phyloP scores from a whole-genome alignment of 2,329 filamentous ascomycete species.

The Massarina eburnea region DNA sequence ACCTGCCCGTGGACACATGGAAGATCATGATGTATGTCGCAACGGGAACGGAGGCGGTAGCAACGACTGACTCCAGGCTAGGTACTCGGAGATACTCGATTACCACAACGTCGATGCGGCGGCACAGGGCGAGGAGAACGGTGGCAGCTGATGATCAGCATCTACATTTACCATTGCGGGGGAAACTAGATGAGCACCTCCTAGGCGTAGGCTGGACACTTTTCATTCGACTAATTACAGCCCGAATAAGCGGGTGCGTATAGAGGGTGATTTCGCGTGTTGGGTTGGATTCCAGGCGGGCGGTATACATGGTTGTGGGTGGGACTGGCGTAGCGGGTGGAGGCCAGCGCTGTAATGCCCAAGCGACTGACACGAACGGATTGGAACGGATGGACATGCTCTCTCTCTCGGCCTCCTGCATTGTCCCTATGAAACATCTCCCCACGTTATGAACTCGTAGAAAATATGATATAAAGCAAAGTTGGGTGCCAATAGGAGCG shows the following conservation, averaged over 20 bases:
- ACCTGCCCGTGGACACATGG: constrained; percentile 98
- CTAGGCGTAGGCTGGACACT: constrained; percentile 12
- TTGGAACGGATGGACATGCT: constrained; percentile 9
- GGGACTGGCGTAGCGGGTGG: constrained; percentile 9
- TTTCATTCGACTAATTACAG: constrained; percentile 14
- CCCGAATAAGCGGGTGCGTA: constrained; percentile 7
- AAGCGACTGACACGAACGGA: constrained; percentile 1
- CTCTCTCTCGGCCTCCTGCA: not conserved
- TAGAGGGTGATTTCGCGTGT: constrained; percentile 8
- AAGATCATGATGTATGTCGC: constrained; percentile 98
- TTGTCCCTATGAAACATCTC: not conserved
- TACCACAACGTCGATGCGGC: constrained; percentile 92
- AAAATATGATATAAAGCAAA: not conserved
- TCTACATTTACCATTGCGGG: constrained; percentile 41
- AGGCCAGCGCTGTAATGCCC: constrained; percentile 2
- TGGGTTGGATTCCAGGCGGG: constrained; percentile 10
- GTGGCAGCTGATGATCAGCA: constrained; percentile 28
- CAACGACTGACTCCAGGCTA: constrained; percentile 44
- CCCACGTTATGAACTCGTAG: not conserved
- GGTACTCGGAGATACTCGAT: constrained; percentile 98
- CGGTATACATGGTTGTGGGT: constrained; percentile 10
- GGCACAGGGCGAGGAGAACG: constrained; percentile 37
- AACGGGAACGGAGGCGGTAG: not conserved
- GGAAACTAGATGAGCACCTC: constrained; percentile 5
- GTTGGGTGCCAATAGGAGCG: not conserved